Conservation (phyloP, 768 basidiomycete genomes). For the Leccinum aurantiacum region DNA sequence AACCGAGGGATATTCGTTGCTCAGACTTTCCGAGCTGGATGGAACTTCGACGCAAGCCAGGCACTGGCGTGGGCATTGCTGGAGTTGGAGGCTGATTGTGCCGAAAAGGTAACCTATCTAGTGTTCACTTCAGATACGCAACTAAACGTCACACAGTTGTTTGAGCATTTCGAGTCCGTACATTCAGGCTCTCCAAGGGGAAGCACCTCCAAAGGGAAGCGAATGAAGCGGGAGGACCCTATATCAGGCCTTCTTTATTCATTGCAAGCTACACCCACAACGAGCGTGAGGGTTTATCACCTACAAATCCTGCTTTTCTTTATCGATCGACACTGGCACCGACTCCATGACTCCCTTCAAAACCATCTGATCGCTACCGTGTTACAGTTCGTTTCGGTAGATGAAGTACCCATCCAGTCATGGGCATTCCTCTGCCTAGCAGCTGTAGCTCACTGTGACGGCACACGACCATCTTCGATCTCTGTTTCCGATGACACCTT, state of each 20-base stretch:
- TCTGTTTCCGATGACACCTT: conserved; percentile 3
- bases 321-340: conserved; percentile 72
- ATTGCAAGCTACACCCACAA: conserved; percentile 37
- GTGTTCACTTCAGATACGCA: not conserved
- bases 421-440: conserved; percentile 86
- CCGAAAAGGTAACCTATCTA: conserved; percentile 51
- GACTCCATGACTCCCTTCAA: conserved; percentile 59
- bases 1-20: conserved; percentile 52
- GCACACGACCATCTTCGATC: conserved; percentile 5
- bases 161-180: conserved; percentile 57
- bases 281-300: conserved; percentile 44
- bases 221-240: conserved; percentile 57
- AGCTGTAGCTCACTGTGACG: conserved; percentile 60
- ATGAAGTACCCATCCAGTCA: conserved; percentile 67
- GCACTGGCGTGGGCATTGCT: conserved; percentile 78
- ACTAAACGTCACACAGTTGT: conserved; percentile 46
- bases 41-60: conserved; percentile 66
- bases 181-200: conserved; percentile 38
- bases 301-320: conserved; percentile 85
- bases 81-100: conserved; percentile 79
- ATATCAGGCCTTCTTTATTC: conserved; percentile 53
- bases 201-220: conserved; percentile 44
- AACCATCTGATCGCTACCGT: conserved; percentile 55
- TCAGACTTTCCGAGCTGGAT: conserved; percentile 69
- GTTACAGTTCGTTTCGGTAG: conserved; percentile 58